phyloP scores from a whole-genome alignment of 2,329 filamentous ascomycete species.

The Pseudogymnoascus verrucosus region DNA sequence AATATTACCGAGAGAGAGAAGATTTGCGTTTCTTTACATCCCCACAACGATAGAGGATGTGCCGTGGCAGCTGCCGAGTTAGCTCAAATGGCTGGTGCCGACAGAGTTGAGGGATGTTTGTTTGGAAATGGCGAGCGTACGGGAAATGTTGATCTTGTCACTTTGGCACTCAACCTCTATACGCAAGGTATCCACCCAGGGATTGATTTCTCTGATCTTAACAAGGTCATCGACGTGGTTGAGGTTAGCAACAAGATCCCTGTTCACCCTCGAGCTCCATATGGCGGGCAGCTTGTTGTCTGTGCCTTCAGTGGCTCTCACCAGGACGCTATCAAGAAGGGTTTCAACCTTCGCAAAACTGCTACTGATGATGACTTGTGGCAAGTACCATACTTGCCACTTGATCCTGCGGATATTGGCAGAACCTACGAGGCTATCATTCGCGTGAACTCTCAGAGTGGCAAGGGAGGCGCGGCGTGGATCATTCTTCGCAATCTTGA shows the following conservation, averaged over 20 bases:
- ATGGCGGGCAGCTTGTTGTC: slow-evolving; percentile 84
- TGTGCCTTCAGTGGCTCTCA: slow-evolving; percentile 88
- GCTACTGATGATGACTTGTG: slow-evolving; percentile 59
- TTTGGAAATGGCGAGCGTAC: slow-evolving; percentile 95
- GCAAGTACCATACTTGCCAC: slow-evolving; percentile 84
- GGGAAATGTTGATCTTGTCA: slow-evolving; percentile 92
- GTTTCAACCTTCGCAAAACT: slow-evolving; percentile 63
- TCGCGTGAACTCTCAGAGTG: slow-evolving; percentile 91
- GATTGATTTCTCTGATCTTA: slow-evolving; percentile 87
- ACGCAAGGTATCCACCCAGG: slow-evolving; percentile 81
- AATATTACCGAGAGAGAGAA: slow-evolving; percentile 80
- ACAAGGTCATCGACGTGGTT: slow-evolving; percentile 76
- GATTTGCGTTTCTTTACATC: slow-evolving; percentile 81
- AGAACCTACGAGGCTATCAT: slow-evolving; percentile 98
- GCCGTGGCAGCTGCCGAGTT: slow-evolving; percentile 84
- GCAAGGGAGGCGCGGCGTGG: slow-evolving; percentile 92
- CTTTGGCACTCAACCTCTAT: slow-evolving; percentile 86
- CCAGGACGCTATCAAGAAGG: slow-evolving; percentile 95
- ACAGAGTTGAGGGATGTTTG: slow-evolving; percentile 87
- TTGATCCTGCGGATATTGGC: slow-evolving; percentile 89
- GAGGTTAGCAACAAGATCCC: slow-evolving; percentile 94
- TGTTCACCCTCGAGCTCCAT: slow-evolving; percentile 80
- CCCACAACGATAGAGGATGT: slow-evolving; percentile 90
- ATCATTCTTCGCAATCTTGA: slow-evolving; percentile 83
- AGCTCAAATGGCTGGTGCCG: slow-evolving; percentile 92